phyloP scores from a whole-genome alignment of 352 stramenopile genomes.

The Pythium brachiatum region DNA sequence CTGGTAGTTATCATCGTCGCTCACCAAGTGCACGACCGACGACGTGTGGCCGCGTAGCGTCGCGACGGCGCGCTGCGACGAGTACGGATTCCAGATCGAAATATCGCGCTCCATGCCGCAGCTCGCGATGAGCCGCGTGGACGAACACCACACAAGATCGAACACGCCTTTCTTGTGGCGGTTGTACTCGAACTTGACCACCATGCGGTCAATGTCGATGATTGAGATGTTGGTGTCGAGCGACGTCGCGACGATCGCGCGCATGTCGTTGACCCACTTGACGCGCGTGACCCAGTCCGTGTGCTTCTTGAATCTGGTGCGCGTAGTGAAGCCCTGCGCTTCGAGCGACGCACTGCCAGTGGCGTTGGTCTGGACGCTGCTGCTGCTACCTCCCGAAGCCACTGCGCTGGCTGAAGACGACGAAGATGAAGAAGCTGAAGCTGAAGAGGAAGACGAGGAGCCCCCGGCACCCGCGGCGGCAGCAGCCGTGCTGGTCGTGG shows the following conservation, averaged over 20 bases:
- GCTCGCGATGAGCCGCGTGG: slow-evolving; percentile 72
- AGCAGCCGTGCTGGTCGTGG: slow-evolving; percentile 25
- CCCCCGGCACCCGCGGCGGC: slow-evolving; percentile 4
- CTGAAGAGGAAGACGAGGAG: background rate
- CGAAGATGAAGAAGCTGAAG: slow-evolving; percentile 1
- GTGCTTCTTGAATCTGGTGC: slow-evolving; percentile 80
- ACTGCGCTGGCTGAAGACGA: background rate
- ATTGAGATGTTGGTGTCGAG: slow-evolving; percentile 82
- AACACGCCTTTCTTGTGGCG: slow-evolving; percentile 84
- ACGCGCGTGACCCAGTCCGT: slow-evolving; percentile 83
- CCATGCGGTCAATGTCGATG: slow-evolving; percentile 72
- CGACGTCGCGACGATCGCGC: slow-evolving; percentile 72
- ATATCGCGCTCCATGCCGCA: slow-evolving; percentile 86
- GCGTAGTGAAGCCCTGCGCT: slow-evolving; percentile 56
- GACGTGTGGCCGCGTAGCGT: slow-evolving; percentile 73
- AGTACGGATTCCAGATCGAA: slow-evolving; percentile 90
- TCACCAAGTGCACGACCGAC: slow-evolving; percentile 71
- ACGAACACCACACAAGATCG: slow-evolving; percentile 73
- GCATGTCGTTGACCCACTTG: slow-evolving; percentile 83
- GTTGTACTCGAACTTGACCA: slow-evolving; percentile 83
- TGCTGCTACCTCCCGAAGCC: background rate
- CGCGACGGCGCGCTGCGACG: slow-evolving; percentile 69
- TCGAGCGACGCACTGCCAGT: slow-evolving; percentile 51
- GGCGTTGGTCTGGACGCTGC: slow-evolving; percentile 29
- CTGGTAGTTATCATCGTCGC: slow-evolving; percentile 83